phyloP scores from a whole-genome alignment of 1,139 yeast species.

The Hanseniaspora sp. region DNA sequence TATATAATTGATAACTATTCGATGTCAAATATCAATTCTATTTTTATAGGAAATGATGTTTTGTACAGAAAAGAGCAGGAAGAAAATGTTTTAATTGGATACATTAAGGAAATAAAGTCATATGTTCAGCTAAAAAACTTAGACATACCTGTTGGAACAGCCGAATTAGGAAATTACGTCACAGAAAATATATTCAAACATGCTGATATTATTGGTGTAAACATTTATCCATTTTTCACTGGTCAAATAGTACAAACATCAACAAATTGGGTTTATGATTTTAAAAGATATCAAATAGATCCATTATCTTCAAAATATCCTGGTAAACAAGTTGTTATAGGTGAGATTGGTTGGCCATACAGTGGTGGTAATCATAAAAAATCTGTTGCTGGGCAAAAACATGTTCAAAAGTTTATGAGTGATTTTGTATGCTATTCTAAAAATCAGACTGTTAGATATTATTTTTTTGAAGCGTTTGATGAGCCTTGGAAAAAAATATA shows the following conservation, averaged over 20 bases:
- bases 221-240: slow-evolving; percentile 59
- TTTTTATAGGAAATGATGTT: slow-evolving; percentile 56
- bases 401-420: slow-evolving; percentile 40
- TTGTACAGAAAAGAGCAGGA: slow-evolving; percentile 44
- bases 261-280: slow-evolving; percentile 45
- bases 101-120: slow-evolving; percentile 36
- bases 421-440: slow-evolving; percentile 44
- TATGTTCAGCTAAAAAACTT: slow-evolving; percentile 39
- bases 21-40: slow-evolving; percentile 37
- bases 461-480: slow-evolving; percentile 61
- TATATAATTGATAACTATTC: slow-evolving; percentile 38
- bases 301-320: slow-evolving; percentile 23
- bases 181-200: slow-evolving; percentile 29
- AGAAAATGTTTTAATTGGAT: slow-evolving; percentile 32
- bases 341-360: slow-evolving; percentile 68
- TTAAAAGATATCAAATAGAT: slow-evolving; percentile 37
- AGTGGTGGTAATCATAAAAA: slow-evolving; percentile 42
- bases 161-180: slow-evolving; percentile 40
- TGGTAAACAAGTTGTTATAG: slow-evolving; percentile 35
- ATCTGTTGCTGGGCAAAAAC: slow-evolving; percentile 39
- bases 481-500: slow-evolving; percentile 57
- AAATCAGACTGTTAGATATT: slow-evolving; percentile 39
- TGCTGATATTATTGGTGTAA: slow-evolving; percentile 52
- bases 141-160: slow-evolving; percentile 36
- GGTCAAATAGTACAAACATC: slow-evolving; percentile 45